Evolutionary conservation across 441 rosid species (phyloP).

Genomic region (Kokia cookei): DNA sequence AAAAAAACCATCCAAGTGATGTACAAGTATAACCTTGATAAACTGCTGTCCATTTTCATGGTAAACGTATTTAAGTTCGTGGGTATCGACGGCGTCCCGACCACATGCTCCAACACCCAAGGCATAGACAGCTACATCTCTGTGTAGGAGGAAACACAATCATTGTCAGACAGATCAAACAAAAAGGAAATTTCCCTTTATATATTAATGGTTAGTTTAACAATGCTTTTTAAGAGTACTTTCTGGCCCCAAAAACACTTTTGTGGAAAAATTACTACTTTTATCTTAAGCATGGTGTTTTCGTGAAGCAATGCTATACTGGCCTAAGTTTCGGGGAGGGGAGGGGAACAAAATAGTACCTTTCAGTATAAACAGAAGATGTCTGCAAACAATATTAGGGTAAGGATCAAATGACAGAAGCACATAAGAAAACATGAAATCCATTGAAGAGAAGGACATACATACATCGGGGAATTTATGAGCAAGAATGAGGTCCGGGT

Average conservation of each 20-base stretch:
- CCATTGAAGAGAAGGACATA: constrained; percentile 5
- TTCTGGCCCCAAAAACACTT: no score
- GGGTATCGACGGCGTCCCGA: constrained; percentile 55
- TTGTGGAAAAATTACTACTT: no score
- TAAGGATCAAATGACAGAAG: neutral
- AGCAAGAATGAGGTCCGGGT: constrained; percentile 40
- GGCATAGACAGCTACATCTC: constrained; percentile 85
- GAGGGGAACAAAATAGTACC: constrained; percentile 22
- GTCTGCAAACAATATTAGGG: constrained; percentile 24
- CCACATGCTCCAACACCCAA: constrained; percentile 91
- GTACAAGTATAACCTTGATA: constrained; percentile 44
- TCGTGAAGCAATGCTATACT: no score
- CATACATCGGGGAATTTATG: constrained; percentile 79
- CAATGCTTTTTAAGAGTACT: no score
- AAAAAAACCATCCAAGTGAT: neutral
- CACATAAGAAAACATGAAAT: neutral
- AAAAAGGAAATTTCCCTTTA: neutral
- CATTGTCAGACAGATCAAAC: neutral
- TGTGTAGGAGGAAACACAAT: constrained; percentile 15
- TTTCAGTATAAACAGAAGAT: constrained; percentile 42
- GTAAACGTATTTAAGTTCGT: constrained; percentile 80
- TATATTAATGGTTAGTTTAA: neutral
- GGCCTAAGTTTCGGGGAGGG: neutral
- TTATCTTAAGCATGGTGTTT: no score
- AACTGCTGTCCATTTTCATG: constrained; percentile 62